Base-by-base conservation (phyloP, 2,329 filamentous ascomycete species). In the Elsinoe arachidis region DNA sequence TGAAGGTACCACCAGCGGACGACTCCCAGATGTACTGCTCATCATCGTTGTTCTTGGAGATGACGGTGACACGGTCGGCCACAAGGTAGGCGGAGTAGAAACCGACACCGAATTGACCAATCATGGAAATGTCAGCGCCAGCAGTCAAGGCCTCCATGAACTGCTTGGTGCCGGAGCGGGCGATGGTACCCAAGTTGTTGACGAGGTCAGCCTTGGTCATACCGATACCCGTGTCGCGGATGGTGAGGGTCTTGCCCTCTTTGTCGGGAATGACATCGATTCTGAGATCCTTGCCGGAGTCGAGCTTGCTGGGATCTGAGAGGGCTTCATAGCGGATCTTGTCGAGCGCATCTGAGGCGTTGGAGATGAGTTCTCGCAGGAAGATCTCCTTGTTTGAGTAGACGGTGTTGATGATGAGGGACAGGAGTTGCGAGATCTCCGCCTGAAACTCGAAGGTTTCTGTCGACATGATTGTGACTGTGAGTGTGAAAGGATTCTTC, bases 331-430 rank as follows among this genome's bases (percentile, higher is more conserved):
- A 99, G 76, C 93, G 87, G 77, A 99, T 95, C 88, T 99, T 99
- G 87, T 99, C 93, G 69, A 99, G 84, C 61, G 93, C 93, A 87
- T 99, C 93, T 71, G 92, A 97, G 73, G 87, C 87, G 80, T 99
- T 99, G 80, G 93, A 97, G 72, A 99, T 89, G 69, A 99, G 75
- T 80, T 99, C 93, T 87, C 93, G 83, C 70, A 99, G 80, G 86
- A 99, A 99, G 75, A 99, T 97, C 80, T 97, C 93, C 84, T 99
- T 99, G 87, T 99, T 99, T 69, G 91, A 96, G 84, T 97, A 99
- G 81, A 99, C 93, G 66, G 93, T 97, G 88, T 99, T 99, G 85
- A 99, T 99, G 80, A 99, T 99, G 75, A 99, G 88, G 68, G 87
- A 90, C 74, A 99, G 88, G 66, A 99, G 89, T 89, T 99, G 93